Evolutionary conservation across 805 yeast species (phyloP).

Genomic region (Metahyphopichia silvanorum): DNA sequence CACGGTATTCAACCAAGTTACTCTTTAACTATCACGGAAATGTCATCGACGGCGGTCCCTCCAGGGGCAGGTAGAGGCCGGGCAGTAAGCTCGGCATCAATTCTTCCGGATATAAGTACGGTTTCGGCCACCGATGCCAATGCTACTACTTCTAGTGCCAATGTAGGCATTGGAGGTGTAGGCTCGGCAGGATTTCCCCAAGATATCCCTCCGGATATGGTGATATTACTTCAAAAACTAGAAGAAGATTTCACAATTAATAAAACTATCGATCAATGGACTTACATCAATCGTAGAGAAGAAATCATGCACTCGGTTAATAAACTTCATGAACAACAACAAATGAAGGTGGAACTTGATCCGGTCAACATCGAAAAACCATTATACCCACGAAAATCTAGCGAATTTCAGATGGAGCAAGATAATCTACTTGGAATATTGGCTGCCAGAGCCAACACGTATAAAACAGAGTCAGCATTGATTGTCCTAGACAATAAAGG

Average conservation of each 20-base stretch:
- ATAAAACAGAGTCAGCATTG: conserved; percentile 65
- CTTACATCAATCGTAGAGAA: conserved; percentile 43
- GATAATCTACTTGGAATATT: conserved; percentile 71
- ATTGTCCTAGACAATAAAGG: conserved; percentile 73
- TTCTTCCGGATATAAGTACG: conserved; percentile 16
- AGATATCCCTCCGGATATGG: conserved; percentile 47
- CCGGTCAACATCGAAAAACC: conserved; percentile 51
- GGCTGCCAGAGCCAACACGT: conserved; percentile 65
- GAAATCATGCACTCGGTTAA: conserved; percentile 39
- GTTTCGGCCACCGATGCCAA: conserved; percentile 22
- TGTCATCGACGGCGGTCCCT: conserved; percentile 12
- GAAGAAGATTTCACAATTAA: conserved; percentile 40
- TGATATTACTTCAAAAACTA: conserved; percentile 35
- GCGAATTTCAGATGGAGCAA: conserved; percentile 20
- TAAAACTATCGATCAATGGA: conserved; percentile 45
- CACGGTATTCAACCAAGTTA: no score
- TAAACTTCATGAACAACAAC: conserved; percentile 29
- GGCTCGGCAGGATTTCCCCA: conserved; percentile 14
- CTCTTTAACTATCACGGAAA: conserved; percentile 1
- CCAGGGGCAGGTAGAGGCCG: conserved; percentile 13
- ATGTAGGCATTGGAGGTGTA: conserved; percentile 10
- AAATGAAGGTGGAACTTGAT: conserved; percentile 20
- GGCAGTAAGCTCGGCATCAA: conserved; percentile 12
- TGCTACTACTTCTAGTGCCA: conserved; percentile 12
- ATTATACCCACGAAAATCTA: conserved; percentile 54